A percentile compares a stretch with the other conserved stretches of the same genome.
Evolutionary conservation across 208 protist species (phyloP).

Genomic region (Blastocrithidia nonstop): DNA sequence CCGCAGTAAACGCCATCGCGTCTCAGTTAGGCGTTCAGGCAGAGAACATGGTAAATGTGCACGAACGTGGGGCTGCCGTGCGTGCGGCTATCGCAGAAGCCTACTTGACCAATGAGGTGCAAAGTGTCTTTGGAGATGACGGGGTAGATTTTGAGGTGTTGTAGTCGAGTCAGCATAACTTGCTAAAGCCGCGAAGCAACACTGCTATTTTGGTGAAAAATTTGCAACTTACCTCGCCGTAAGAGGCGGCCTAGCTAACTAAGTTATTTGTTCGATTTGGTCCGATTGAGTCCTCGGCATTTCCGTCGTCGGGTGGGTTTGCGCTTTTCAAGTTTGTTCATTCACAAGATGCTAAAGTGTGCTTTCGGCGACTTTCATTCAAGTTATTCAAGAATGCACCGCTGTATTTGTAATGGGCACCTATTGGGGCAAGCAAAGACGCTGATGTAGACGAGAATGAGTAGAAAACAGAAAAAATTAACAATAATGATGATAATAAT

Average conservation of each 20-base stretch:
- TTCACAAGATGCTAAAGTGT: slow-evolving; percentile 73
- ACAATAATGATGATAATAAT: not conserved
- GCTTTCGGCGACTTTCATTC: slow-evolving; percentile 93
- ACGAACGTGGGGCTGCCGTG: slow-evolving; percentile 76
- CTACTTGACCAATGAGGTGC: slow-evolving; percentile 60
- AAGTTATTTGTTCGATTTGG: slow-evolving; percentile 61
- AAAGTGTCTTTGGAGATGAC: slow-evolving; percentile 56
- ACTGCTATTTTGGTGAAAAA: slow-evolving; percentile 79
- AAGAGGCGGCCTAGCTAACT: slow-evolving; percentile 37
- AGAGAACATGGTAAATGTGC: slow-evolving; percentile 40
- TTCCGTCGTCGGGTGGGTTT: slow-evolving; percentile 41
- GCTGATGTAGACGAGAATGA: slow-evolving; percentile 4
- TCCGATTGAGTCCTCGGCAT: slow-evolving; percentile 45
- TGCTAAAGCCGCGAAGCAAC: slow-evolving; percentile 56
- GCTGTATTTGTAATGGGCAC: slow-evolving; percentile 97
- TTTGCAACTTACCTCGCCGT: slow-evolving; percentile 21
- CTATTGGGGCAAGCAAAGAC: slow-evolving; percentile 62
- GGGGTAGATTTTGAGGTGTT: slow-evolving; percentile 60
- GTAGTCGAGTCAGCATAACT: slow-evolving; percentile 31
- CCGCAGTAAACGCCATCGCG: slow-evolving; percentile 56
- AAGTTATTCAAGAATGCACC: slow-evolving; percentile 86
- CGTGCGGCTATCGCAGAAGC: slow-evolving; percentile 75
- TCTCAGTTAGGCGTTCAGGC: slow-evolving; percentile 40
- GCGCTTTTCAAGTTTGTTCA: slow-evolving; percentile 66
- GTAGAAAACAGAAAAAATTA: slow-evolving; percentile 1